Conservation (phyloP, 164 flowering plant genomes). For the Stephania cephalantha region DNA sequence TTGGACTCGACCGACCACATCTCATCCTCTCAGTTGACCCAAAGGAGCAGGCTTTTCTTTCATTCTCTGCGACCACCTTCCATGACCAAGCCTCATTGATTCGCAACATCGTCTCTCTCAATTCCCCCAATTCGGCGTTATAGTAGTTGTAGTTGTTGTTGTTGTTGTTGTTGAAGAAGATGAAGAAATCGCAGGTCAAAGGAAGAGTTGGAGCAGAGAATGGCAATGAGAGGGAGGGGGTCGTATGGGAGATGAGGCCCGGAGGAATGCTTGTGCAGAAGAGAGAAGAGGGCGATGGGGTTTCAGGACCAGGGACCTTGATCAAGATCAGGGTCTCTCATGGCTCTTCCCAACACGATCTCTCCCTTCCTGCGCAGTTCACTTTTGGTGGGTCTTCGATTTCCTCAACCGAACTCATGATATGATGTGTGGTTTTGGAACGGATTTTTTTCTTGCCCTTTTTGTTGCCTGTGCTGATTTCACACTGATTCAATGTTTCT, state of each 20-base stretch:
- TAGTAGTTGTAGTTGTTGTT: no score
- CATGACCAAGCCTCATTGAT: no score
- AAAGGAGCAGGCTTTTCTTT: no score
- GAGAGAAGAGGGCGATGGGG: constrained; percentile 25
- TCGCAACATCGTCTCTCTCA: neutral
- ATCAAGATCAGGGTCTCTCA: constrained; percentile 49
- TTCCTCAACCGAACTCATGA: neutral
- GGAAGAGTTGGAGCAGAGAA: constrained; percentile 4
- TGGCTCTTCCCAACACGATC: constrained; percentile 39
- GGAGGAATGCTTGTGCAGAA: constrained; percentile 54
- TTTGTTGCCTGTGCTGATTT: no score
- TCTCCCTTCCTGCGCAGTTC: constrained; percentile 45
- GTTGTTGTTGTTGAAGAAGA: neutral
- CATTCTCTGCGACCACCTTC: no score
- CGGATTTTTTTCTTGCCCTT: neutral
- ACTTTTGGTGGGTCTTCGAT: constrained; percentile 40
- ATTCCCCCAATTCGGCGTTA: neutral
- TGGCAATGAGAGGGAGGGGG: constrained; percentile 20
- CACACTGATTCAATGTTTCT: no score
- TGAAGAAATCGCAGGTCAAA: constrained; percentile 3
- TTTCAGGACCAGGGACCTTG: constrained; percentile 35
- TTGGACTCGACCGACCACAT: no score
- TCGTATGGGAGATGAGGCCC: constrained; percentile 46
- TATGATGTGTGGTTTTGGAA: neutral
- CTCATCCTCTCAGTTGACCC: no score